A percentile compares a stretch with the other conserved stretches of the same genome.
phyloP scores from a whole-genome alignment of 2,329 filamentous ascomycete genomes.

The Penicillium sp. region DNA sequence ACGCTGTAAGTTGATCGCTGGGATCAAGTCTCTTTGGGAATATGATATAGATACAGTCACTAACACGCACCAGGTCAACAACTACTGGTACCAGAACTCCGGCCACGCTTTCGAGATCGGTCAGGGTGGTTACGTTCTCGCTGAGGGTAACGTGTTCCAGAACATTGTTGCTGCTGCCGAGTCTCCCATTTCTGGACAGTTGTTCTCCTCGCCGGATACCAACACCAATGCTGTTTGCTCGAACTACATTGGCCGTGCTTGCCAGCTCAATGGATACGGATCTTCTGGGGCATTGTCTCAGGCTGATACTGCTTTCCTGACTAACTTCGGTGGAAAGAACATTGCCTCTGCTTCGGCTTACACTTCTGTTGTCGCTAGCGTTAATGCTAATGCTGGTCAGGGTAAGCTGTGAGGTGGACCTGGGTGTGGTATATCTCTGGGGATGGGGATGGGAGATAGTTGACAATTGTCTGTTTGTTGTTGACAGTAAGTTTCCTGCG shows the following conservation, averaged over 20 bases:
- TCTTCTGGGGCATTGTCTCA: too few species aligned
- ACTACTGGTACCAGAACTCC: slow-evolving; percentile 6
- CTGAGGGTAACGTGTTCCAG: slow-evolving; percentile 4
- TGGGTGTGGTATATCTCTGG: background rate
- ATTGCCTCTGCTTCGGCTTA: slow-evolving; percentile 40
- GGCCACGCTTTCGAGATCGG: slow-evolving; percentile 5
- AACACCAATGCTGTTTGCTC: too few species aligned
- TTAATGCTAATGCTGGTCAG: slow-evolving; percentile 40
- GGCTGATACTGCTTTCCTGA: too few species aligned
- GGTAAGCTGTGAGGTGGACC: slow-evolving; percentile 33
- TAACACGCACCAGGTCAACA: slow-evolving; percentile 1
- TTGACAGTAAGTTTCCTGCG: background rate
- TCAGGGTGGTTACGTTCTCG: background rate
- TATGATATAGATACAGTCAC: too few species aligned
- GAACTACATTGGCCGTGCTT: too few species aligned
- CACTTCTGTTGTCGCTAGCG: slow-evolving; percentile 30
- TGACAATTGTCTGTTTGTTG: background rate
- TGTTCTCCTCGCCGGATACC: slow-evolving; percentile 34
- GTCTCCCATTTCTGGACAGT: slow-evolving; percentile 32
- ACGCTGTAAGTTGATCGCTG: background rate
- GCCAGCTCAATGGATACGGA: too few species aligned
- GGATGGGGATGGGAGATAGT: background rate
- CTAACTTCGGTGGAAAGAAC: too few species aligned
- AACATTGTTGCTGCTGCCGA: background rate
- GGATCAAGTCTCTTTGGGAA: background rate